These are phyloP conservation scores for Saccharomycopsis sp. DNA, from an alignment of 805 yeast genomes.

Conservation along the genomic window DNA sequence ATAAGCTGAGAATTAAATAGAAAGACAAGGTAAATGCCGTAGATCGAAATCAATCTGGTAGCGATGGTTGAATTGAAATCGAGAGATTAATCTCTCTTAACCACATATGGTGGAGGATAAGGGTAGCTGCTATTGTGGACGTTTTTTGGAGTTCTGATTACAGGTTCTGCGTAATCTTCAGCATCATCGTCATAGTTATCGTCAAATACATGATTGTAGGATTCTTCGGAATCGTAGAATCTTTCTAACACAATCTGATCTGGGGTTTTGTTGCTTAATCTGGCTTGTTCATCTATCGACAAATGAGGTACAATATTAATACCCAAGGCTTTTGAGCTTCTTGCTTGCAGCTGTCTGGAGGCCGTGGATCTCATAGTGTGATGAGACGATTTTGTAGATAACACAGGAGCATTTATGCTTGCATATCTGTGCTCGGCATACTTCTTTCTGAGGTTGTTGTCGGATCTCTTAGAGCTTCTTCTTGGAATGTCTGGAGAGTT, in stretches of 20 bases:
- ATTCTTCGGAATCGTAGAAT: conserved; percentile 18
- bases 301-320: conserved; percentile 5
- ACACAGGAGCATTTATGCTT: conserved; percentile 19
- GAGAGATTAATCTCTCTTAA: not conserved
- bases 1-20: not conserved
- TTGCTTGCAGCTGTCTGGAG: not conserved
- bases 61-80: not conserved
- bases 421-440: not conserved
- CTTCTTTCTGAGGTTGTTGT: not conserved
- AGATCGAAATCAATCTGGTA: not conserved
- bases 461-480: conserved; percentile 16
- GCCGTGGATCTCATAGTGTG: not conserved
- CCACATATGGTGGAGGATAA: not conserved
- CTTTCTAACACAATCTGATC: conserved; percentile 13
- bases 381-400: conserved; percentile 1
- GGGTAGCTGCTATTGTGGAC: not conserved
- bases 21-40: not conserved
- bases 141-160: not conserved
- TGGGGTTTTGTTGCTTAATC: conserved; percentile 9
- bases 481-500: conserved; percentile 19
- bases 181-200: conserved; percentile 5
- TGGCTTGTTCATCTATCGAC: conserved; percentile 6
- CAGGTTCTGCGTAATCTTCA: not conserved
- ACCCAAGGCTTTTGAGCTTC: conserved; percentile 17
- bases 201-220: conserved; percentile 10